These are phyloP conservation scores for Adansonia digitata DNA, from an alignment of 345 rosid genomes.

Conservation along the genomic window DNA sequence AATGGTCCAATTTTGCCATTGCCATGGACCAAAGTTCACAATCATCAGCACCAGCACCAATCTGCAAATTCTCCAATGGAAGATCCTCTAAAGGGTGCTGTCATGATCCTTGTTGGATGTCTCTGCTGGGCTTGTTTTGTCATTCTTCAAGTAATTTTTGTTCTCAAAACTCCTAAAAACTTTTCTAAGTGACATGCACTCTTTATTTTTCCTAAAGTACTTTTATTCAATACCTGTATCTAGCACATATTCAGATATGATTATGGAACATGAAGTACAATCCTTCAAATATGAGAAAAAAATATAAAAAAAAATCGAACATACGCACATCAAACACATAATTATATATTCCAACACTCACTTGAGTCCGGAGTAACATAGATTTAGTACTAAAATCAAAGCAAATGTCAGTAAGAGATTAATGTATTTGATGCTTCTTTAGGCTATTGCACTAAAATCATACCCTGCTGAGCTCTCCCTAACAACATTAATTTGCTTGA, in stretches of 20 bases:
- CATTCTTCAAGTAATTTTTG: constrained; percentile 68
- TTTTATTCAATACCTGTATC: too few species aligned
- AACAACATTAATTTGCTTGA: constrained; percentile 59
- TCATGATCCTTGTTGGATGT: constrained; percentile 46
- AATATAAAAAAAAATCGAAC: too few species aligned
- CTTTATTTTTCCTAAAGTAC: too few species aligned
- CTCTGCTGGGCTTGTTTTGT: constrained; percentile 58
- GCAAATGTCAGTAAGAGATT: background rate
- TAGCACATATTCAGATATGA: too few species aligned
- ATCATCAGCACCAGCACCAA: constrained; percentile 21
- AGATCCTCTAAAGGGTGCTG: constrained; percentile 57
- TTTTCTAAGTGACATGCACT: too few species aligned
- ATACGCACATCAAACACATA: too few species aligned
- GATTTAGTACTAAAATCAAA: background rate
- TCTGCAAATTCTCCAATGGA: constrained; percentile 18
- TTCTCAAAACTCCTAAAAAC: too few species aligned
- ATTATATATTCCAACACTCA: too few species aligned
- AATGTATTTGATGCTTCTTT: background rate
- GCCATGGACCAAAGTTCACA: constrained; percentile 56
- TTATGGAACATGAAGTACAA: too few species aligned
- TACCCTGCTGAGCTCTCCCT: constrained; percentile 80
- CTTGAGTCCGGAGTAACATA: too few species aligned
- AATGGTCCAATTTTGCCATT: constrained; percentile 56
- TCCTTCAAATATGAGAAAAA: too few species aligned
- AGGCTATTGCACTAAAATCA: constrained; percentile 68